Evolutionary conservation across 2,329 filamentous ascomycete genomes (phyloP), one percentile per base, ranked within the genome.

Genomic region (Ophiostoma australiae): DNA sequence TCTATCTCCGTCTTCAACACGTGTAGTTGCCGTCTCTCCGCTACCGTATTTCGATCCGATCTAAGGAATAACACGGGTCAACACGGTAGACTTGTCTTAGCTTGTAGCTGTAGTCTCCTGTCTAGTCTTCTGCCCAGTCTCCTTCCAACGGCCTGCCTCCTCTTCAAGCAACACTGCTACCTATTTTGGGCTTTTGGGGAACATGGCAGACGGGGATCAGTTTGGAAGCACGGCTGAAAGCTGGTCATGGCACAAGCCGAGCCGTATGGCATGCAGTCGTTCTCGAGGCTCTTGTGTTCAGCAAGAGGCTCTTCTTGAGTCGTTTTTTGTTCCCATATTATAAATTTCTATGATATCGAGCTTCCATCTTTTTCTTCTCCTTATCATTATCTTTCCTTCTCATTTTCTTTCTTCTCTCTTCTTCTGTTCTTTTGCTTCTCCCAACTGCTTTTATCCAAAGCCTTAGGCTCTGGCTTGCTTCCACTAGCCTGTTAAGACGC

Each of bases 11-110:
- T 35, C 63, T 41, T 39, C 20, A 35, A 65, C 63, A 66, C 35
- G 63, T 66, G 63, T 35, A 11, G 31, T 65, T n/a, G 15, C 52
- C 61, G 31, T 65, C 61, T 17, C 37, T 37, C 61, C 61, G 63
- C 63, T 66, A 35, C 63, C 63, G 35, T 13, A n/a, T 39, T 27
- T 35, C 35, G 33, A 66, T 66, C 63, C 37, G 63, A 66, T 66
- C 63, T 39, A 23, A 39, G 35, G 61, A 66, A 66, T 66, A 41
- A 66, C 63, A 66, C 33, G 63, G 63, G 33, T 66, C 63, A 20
- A 23, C 35, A 15, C 63, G 63, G 63, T 41, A 39, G 33, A 23
- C 10, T 55, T 23, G 13, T 61, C 27, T 61, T 61, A 15, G n/a
- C 33, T 33, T 61, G 13, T 61, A 11, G 23, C 17, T 61, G 13